Conservation (phyloP, 768 basidiomycete species). For the Mycena floridula region DNA sequence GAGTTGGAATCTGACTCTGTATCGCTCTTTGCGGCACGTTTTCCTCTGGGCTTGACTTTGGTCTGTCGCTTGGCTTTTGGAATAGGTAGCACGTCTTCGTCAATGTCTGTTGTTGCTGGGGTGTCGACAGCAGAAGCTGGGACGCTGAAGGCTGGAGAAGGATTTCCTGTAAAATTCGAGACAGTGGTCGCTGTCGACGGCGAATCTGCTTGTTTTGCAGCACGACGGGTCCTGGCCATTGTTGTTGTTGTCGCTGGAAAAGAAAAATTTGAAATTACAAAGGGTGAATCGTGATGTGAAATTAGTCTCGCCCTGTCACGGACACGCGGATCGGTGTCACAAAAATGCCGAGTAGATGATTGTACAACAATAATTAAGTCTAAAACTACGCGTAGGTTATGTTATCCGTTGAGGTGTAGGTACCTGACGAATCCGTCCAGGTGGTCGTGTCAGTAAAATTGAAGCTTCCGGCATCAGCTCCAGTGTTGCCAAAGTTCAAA, state of each 20-base stretch:
- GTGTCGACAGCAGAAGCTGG: slow-evolving; percentile 11
- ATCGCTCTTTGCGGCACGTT: too few species aligned
- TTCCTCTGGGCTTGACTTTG: too few species aligned
- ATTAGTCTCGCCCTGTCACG: background rate
- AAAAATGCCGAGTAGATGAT: too few species aligned
- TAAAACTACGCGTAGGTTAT: background rate
- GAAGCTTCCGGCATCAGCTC: background rate
- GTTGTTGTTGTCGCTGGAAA: background rate
- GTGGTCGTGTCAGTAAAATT: background rate
- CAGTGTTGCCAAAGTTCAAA: background rate
- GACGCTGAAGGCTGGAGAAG: slow-evolving; percentile 14
- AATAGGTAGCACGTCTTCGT: background rate
- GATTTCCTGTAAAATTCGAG: slow-evolving; percentile 12
- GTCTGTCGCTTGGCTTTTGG: background rate
- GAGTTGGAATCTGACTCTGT: too few species aligned
- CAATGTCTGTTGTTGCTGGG: slow-evolving; percentile 10
- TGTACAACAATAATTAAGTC: too few species aligned
- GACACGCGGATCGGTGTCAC: too few species aligned
- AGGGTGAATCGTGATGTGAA: background rate
- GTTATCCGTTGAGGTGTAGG: background rate
- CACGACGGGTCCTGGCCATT: slow-evolving; percentile 13
- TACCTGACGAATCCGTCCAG: background rate
- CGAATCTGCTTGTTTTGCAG: slow-evolving; percentile 6
- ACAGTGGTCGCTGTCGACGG: slow-evolving; percentile 11
- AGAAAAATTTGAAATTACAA: too few species aligned